phyloP scores from a whole-genome alignment of 176 grass and related monocot genomes.

The Zea mays region Zm-B73-REFERENCE-NAM-5.0 NC_050098.1:164992001-164992500 shows the following conservation, averaged over 20 bases:
- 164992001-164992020: background rate
- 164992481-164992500: slow-evolving; percentile 1
- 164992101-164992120: background rate
- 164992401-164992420: background rate
- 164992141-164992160: background rate
- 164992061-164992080: background rate
- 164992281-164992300: background rate
- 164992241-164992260: background rate
- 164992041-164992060: background rate
- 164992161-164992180: background rate
- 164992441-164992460: no score
- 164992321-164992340: background rate
- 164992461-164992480: background rate
- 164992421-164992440: background rate
- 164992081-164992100: background rate
- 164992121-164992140: background rate
- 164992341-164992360: slow-evolving; percentile 29
- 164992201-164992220: background rate
- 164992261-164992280: background rate
- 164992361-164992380: background rate
- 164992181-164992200: background rate
- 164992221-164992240: background rate
- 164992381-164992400: background rate
- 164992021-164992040: background rate
- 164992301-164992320: slow-evolving; percentile 12